Evolutionary conservation across 2,329 filamentous ascomycete species (phyloP), one percentile per base, ranked within the genome.

Genomic region (Knufia fluminis): DNA sequence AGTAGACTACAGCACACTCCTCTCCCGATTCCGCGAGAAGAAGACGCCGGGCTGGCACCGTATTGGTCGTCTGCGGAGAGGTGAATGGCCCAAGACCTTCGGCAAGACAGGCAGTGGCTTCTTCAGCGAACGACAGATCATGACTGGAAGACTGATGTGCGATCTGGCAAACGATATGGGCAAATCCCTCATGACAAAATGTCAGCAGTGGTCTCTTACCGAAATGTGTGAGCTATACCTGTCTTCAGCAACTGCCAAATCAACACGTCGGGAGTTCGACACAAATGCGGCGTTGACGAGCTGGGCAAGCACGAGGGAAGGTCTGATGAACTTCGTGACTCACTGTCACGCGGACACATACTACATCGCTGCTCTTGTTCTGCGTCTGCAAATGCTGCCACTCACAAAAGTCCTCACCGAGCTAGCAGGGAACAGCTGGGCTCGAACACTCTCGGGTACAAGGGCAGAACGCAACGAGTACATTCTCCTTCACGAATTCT

Each of bases 391-490:
- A 67, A 86, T 98, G 73, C 76, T 98, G 39, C 87, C 92, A 12
- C 72, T 98, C 48, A 95, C 91, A 19, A 97, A 96, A 66, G 86
- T 96, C 43, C 73, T 98, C 55, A 98, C 92, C 12, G 97, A 97
- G 61, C 74, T 98, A 65, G 92, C 92, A 54, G 92, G 92, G 59
- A 98, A 98, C 67, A 97, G 92, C 1, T 98, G 92, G 92, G 91
- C 91, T 48, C 82, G 92, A 64, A 98, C 92, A 2, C 73, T 98
- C 35, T 96, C 88, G 32, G 92, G 92, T 67, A 98, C 92, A 17
- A 84, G 92, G 63, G 92, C 92, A 7, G 92, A 98, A 71, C 86
- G 92, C 31, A 98, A 98, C 69, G 92, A 98, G 70, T 98, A 95
- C 75, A 98, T 98, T 87, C 63, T 98, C 63, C 78, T 98, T 3